Base-by-base conservation (phyloP, 78 protist species). In the Chrysochromulina parva region DNA sequence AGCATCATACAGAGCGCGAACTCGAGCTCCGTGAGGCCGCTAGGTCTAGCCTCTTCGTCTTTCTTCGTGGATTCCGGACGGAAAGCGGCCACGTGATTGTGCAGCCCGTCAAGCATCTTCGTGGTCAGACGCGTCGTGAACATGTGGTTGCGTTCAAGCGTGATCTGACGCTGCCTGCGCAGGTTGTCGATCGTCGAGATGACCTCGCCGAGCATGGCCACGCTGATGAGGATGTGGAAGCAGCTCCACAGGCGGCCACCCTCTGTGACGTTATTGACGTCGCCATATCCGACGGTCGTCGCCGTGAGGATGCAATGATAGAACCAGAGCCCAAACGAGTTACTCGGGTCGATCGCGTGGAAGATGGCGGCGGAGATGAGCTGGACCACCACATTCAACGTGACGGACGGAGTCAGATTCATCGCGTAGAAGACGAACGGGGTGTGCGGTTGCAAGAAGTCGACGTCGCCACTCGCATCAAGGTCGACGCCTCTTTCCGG, bases 171-270 rank as follows among this genome's bases (percentile, higher is more conserved):
- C 80, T 71, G 5, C 17, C 28, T 4, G 17, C 22, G 47, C 16
- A 71, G 47, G 52, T 6, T 2, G 80, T 7, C 10, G 52, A 38
- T 24, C 19, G 80, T 6, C 7, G 80, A 26, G 55, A 71, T 14
- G 80, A 71, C 5, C 55, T 71, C 80, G 5, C 55, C 80, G 52
- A 71, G 80, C 52, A 26, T 13, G 5, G n/a, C 47, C 26, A 71
- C 80, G 53, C 52, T n/a, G 80, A 71, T 4, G 19, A 71, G 11
- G 47, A 84, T 84, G 55, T 84, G 71, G 13, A 58, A 16, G 24
- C 47, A 22, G 0, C 73, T 73, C 88, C 88, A 84, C 17, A 84
- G 55, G 53, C 88, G 66, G n/a, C 88, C 88, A 7, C 54, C 74
- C 88, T 84, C 57, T 57, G 88, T 84, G 57, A 4, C 50, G 73